phyloP scores from a whole-genome alignment of 805 yeast species.

The Pichia rugopelliculosa region DNA sequence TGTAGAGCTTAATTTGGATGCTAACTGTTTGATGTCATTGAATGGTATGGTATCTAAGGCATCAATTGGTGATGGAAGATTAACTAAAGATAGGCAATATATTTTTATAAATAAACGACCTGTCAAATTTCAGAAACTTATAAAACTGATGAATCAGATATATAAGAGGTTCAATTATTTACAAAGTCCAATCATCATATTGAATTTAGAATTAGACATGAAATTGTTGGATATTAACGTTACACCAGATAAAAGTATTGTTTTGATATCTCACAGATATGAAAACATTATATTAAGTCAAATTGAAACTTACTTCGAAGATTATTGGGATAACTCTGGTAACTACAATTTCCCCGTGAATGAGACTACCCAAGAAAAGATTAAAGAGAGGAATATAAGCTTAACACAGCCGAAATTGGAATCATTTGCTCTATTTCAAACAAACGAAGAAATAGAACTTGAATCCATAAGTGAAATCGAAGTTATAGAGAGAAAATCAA shows the following conservation, averaged over 20 bases:
- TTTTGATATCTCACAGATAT: slow-evolving; percentile 47
- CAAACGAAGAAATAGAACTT: background rate
- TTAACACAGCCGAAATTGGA: slow-evolving; percentile 7
- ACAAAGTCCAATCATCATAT: slow-evolving; percentile 64
- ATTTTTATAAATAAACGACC: slow-evolving; percentile 75
- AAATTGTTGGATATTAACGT: slow-evolving; percentile 71
- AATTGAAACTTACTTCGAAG: slow-evolving; percentile 42
- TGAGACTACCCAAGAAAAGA: background rate
- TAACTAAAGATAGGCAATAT: slow-evolving; percentile 67
- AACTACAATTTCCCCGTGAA: slow-evolving; percentile 10
- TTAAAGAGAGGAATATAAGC: background rate
- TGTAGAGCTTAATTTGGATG: slow-evolving; percentile 30
- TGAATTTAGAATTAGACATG: slow-evolving; percentile 51
- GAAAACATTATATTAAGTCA: slow-evolving; percentile 54
- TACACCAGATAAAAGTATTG: slow-evolving; percentile 81
- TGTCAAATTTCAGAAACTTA: slow-evolving; percentile 45
- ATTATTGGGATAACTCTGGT: slow-evolving; percentile 31
- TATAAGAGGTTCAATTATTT: slow-evolving; percentile 64
- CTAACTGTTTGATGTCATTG: slow-evolving; percentile 32
- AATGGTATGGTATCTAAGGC: slow-evolving; percentile 67
- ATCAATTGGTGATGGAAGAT: slow-evolving; percentile 73
- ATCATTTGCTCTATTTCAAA: slow-evolving; percentile 10
- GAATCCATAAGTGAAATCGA: slow-evolving; percentile 5
- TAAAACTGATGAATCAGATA: slow-evolving; percentile 60
- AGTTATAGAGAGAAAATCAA: background rate